Conservation (phyloP, 371 early-diverging fungal genomes). For the Rhizopus sp. region DNA sequence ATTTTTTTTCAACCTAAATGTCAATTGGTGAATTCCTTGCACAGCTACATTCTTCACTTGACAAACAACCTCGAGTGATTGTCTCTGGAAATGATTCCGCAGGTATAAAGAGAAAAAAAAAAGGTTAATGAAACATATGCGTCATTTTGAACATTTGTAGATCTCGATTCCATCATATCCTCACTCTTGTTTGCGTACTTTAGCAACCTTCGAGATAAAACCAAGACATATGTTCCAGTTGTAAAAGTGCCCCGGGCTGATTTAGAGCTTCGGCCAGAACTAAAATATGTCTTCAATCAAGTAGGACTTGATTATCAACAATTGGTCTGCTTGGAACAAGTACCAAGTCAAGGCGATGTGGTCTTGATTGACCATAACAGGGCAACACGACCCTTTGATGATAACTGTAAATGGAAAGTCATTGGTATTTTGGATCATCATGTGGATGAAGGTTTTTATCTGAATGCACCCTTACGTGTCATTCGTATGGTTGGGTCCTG, state of each 20-base stretch:
- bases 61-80: constrained; percentile 21
- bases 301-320: constrained; percentile 23
- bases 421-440: constrained; percentile 77
- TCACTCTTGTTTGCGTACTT: constrained; percentile 60
- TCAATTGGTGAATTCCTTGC: neutral
- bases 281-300: constrained; percentile 46
- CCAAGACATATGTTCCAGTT: constrained; percentile 49
- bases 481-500: constrained; percentile 69
- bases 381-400: constrained; percentile 47
- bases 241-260: constrained; percentile 63
- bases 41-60: neutral
- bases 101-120: too few species aligned
- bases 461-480: constrained; percentile 36
- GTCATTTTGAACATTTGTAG: constrained; percentile 27
- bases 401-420: constrained; percentile 30
- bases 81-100: constrained; percentile 77
- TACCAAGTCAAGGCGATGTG: constrained; percentile 17
- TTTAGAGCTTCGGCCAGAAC: constrained; percentile 69
- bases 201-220: constrained; percentile 18
- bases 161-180: constrained; percentile 71
- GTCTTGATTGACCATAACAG: constrained; percentile 69
- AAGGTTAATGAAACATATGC: neutral
- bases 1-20: constrained; percentile 2
- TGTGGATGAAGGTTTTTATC: constrained; percentile 57
- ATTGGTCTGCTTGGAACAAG: constrained; percentile 32